Evolutionary conservation across 495 filamentous ascomycete genomes (phyloP), one percentile per base, ranked within the genome.

Genomic region (Neurospora hispaniola): DNA sequence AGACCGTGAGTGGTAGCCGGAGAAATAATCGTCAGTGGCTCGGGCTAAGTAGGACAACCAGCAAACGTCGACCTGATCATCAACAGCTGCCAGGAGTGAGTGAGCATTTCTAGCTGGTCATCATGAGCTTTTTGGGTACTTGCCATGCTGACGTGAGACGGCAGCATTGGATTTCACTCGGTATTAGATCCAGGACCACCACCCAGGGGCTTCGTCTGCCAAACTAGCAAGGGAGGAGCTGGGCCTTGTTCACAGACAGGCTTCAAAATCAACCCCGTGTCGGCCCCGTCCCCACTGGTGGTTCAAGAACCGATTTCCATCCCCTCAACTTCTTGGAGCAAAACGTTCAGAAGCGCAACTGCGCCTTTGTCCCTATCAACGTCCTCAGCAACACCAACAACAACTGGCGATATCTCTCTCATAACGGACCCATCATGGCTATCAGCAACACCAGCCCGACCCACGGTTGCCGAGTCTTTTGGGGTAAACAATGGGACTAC

Each of bases 51-150:
- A 62, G 71, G 39, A 70, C 72, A 70, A 66, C 43, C 42, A 85
- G 84, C 83, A 20, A 83, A 78, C 72, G 81, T 85, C 71, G 80
- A 82, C 71, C 74, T 78, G 71, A 82, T 86, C 70, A 85, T 85
- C 80, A 86, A 84, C 76, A 80, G 77, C 69, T 86, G 84, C 69
- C 80, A 84, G 69, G 81, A 82, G 84, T 85, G 74, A 79, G 84
- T 72, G 23, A n/a, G 41, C 46, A 20, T 59, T 69, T 42, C 38
- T 4, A 39, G 12, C 38, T n/a, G 43, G 18, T 66, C 38, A 14
- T 68, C 46, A 35, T 41, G 27, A 38, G 59, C 41, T 72, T 27
- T n/a, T n/a, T n/a, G 54, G 18, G 27, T 66, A 66, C 14, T 35
- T 18, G 38, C 16, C 23, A 59, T 75, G 42, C 40, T 72, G n/a